phyloP scores from a whole-genome alignment of 768 basidiomycete species.

The Hygrophoropsis aurantiaca region DNA sequence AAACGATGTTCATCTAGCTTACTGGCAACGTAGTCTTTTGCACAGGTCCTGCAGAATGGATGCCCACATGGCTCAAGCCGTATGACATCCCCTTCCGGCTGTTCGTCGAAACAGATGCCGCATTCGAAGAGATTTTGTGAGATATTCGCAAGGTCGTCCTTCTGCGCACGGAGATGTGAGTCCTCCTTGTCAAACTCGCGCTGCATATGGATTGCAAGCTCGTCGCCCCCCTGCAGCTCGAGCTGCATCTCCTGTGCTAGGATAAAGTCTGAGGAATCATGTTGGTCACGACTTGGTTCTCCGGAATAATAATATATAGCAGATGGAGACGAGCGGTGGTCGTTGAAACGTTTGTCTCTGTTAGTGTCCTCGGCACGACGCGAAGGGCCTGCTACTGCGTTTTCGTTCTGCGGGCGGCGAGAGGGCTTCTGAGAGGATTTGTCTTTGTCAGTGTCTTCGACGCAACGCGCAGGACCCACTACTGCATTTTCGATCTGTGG shows the following conservation, averaged over 20 bases:
- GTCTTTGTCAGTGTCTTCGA: too few species aligned
- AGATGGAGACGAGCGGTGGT: not conserved
- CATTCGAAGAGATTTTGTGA: conserved; percentile 48
- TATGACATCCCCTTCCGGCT: conserved; percentile 43
- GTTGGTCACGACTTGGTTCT: not conserved
- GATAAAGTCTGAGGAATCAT: conserved; percentile 13
- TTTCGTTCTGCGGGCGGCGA: not conserved
- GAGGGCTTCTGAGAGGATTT: too few species aligned
- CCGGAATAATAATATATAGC: not conserved
- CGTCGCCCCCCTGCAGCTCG: conserved; percentile 1
- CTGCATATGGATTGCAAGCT: conserved; percentile 34
- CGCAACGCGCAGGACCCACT: conserved; percentile 19
- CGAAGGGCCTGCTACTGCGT: not conserved
- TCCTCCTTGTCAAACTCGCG: conserved; percentile 43
- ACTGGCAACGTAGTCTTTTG: conserved; percentile 40
- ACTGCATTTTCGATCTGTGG: conserved; percentile 13
- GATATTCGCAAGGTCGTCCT: conserved; percentile 22
- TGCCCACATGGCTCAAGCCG: conserved; percentile 47
- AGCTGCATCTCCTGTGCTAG: not conserved
- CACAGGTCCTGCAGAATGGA: conserved; percentile 53
- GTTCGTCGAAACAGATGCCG: conserved; percentile 53
- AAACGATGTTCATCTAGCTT: conserved; percentile 54
- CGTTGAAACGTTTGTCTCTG: too few species aligned
- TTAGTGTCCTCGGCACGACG: not conserved
- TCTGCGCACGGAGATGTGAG: conserved; percentile 30